phyloP scores from a whole-genome alignment of 768 basidiomycete genomes.

The Tricholoma hemisulphureum region DNA sequence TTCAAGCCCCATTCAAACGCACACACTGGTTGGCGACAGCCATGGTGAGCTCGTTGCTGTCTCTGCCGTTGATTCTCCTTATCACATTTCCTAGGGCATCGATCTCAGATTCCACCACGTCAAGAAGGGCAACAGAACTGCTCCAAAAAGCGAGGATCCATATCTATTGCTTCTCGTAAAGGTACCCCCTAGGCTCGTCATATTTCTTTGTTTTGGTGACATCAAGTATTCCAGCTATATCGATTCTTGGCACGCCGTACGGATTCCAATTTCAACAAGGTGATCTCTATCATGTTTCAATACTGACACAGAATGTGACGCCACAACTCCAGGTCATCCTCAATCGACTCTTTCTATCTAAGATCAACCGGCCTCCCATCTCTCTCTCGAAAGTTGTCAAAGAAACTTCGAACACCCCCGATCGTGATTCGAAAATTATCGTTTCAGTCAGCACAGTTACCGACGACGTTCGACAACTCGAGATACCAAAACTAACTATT shows the following conservation, averaged over 20 bases:
- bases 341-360: constrained; percentile 94
- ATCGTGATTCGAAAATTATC: constrained; percentile 77
- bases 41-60: constrained; percentile 71
- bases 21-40: constrained; percentile 55
- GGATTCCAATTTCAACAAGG: constrained; percentile 95
- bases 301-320: constrained; percentile 19
- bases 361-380: constrained; percentile 94
- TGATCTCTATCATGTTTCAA: constrained; percentile 21
- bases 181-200: constrained; percentile 46
- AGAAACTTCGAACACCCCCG: constrained; percentile 67
- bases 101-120: constrained; percentile 96
- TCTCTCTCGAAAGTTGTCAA: constrained; percentile 91
- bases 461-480: constrained; percentile 86
- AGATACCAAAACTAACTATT: constrained; percentile 86
- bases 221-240: constrained; percentile 66
- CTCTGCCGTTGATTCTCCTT: constrained; percentile 14
- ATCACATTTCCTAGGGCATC: constrained; percentile 69
- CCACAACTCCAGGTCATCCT: constrained; percentile 69
- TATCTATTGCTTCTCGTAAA: constrained; percentile 98
- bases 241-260: constrained; percentile 98
- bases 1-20: constrained; percentile 56
- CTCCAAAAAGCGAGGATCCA: constrained; percentile 98
- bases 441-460: constrained; percentile 92
- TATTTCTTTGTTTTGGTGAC: not conserved
- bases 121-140: constrained; percentile 93